These are phyloP conservation scores for Sporobolomyces phaffii DNA, from an alignment of 768 basidiomycete species.

Conservation along the genomic window DNA sequence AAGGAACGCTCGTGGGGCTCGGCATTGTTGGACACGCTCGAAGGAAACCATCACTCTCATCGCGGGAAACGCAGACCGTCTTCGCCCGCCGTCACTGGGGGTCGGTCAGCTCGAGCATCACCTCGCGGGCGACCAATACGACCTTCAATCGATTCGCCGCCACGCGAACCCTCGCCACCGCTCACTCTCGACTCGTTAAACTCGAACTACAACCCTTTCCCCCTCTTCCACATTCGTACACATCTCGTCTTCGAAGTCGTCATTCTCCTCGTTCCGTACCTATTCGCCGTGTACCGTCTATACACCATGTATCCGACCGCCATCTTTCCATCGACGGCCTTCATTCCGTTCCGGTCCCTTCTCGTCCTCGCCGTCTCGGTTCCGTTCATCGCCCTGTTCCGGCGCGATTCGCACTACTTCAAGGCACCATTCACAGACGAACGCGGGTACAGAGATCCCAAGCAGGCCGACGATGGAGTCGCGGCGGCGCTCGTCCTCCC, in stretches of 20 bases:
- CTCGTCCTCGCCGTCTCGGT: constrained; percentile 21
- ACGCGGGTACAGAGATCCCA: constrained; percentile 39
- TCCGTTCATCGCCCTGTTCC: constrained; percentile 36
- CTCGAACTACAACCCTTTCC: constrained; percentile 26
- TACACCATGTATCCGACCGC: constrained; percentile 14
- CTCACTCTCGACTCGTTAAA: constrained; percentile 33
- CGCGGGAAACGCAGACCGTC: constrained; percentile 8
- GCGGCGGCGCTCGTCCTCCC: constrained; percentile 37
- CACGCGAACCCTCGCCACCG: constrained; percentile 15
- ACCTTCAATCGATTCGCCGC: neutral
- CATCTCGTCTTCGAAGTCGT: constrained; percentile 39
- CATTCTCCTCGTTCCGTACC: constrained; percentile 31
- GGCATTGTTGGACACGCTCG: constrained; percentile 27
- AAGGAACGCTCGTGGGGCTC: constrained; percentile 21
- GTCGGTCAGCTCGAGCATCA: neutral
- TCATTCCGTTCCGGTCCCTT: constrained; percentile 23
- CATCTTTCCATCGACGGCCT: constrained; percentile 23
- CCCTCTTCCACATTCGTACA: constrained; percentile 33
- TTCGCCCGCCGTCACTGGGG: neutral
- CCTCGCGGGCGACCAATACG: neutral
- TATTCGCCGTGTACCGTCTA: constrained; percentile 36
- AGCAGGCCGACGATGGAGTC: constrained; percentile 40
- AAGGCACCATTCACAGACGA: constrained; percentile 43
- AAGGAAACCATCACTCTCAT: constrained; percentile 1
- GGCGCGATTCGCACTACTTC: constrained; percentile 26